Conservation (phyloP, 1,284 basidiomycete genomes). For the Uromyces viciae-fabae region DNA sequence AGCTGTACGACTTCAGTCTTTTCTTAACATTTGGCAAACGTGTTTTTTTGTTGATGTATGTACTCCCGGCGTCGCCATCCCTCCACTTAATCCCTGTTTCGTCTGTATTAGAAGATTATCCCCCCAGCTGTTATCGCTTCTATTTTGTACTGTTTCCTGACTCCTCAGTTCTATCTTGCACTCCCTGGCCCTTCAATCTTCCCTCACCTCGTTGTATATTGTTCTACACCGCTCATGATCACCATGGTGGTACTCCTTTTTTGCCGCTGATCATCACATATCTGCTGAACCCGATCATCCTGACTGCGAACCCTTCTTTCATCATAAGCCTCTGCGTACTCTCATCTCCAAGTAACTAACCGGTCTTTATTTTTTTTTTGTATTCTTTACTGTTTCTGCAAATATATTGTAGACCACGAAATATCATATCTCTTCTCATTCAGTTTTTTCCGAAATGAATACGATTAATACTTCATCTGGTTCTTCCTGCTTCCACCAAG, state of each 20-base stretch:
- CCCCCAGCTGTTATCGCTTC: conserved; percentile 6
- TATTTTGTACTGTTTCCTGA: not conserved
- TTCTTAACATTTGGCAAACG: conserved; percentile 7
- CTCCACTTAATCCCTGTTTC: not conserved
- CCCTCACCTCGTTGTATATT: not conserved
- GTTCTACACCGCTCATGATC: not conserved
- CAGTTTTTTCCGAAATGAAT: too few relatives aligned
- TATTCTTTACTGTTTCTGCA: not conserved
- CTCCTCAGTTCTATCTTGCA: conserved; percentile 14
- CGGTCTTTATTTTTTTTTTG: not conserved
- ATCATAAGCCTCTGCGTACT: not conserved
- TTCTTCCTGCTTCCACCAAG: not conserved
- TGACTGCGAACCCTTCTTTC: not conserved
- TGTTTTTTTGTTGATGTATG: too few relatives aligned
- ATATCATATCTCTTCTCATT: not conserved
- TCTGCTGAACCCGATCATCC: not conserved
- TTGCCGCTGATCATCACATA: not conserved
- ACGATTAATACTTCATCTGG: not conserved
- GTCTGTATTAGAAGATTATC: conserved; percentile 4
- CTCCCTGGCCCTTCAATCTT: not conserved
- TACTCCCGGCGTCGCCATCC: not conserved
- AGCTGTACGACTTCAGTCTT: not conserved
- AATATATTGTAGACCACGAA: not conserved
- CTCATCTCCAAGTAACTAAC: not conserved
- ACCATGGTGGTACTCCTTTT: not conserved